Conservation (phyloP, 371 early-diverging fungal species). For the Parasitella parasitica region DNA sequence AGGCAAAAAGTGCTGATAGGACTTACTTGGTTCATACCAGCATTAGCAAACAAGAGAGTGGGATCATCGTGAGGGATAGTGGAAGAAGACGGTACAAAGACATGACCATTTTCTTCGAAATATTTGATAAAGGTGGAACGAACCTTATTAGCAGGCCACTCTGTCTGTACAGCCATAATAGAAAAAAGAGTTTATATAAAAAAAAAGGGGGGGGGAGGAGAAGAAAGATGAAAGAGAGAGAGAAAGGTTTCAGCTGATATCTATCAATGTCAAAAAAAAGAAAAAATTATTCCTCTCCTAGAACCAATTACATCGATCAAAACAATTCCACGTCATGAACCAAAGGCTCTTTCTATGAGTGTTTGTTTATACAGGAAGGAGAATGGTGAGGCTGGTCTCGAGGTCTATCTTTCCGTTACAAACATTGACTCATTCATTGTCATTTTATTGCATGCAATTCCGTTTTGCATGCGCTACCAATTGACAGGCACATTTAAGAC, state of each 20-base stretch:
- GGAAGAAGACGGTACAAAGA: constrained; percentile 85
- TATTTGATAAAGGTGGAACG: constrained; percentile 92
- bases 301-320: neutral
- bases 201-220: neutral
- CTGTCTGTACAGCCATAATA: constrained; percentile 12
- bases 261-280: neutral
- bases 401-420: neutral
- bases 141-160: constrained; percentile 84
- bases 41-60: constrained; percentile 98
- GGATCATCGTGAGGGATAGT: constrained; percentile 98
- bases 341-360: neutral
- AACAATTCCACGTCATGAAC: constrained; percentile 1
- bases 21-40: constrained; percentile 98
- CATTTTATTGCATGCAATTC: neutral
- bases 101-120: constrained; percentile 85
- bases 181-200: neutral
- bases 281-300: neutral
- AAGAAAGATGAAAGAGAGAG: neutral
- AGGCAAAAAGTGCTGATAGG: no score
- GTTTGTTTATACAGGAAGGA: no score
- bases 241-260: neutral
- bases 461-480: no score
- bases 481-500: no score
- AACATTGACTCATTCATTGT: neutral
- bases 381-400: neutral